A percentile compares a stretch with the other conserved stretches of the same genome.
Evolutionary conservation across 805 yeast species (phyloP).

Genomic region (Sugiyamaella americana): DNA sequence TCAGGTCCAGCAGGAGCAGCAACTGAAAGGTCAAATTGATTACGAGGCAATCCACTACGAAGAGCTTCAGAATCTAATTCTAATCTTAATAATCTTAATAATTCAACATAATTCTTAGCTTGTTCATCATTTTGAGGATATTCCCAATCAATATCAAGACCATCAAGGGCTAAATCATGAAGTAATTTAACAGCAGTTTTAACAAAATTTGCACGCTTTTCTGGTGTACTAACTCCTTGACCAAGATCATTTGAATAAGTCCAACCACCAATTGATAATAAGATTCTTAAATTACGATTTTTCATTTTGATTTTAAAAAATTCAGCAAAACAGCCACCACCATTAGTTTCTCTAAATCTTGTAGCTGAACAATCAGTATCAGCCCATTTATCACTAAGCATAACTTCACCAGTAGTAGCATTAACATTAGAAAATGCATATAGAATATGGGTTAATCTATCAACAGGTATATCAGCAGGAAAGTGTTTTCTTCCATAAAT

Average conservation of each 20-base stretch:
- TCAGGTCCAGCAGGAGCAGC: slow-evolving; percentile 70
- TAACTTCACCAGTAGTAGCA: slow-evolving; percentile 45
- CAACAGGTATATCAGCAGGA: slow-evolving; percentile 57
- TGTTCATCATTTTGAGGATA: slow-evolving; percentile 54
- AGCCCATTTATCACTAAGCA: slow-evolving; percentile 58
- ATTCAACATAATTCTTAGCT: slow-evolving; percentile 38
- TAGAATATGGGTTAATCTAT: slow-evolving; percentile 56
- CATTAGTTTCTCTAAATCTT: slow-evolving; percentile 17
- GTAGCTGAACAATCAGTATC: slow-evolving; percentile 37
- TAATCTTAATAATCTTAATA: slow-evolving; percentile 39
- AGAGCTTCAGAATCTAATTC: slow-evolving; percentile 39
- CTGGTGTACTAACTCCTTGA: slow-evolving; percentile 35
- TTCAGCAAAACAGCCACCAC: slow-evolving; percentile 46
- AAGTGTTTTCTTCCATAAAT: slow-evolving; percentile 54
- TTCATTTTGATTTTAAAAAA: slow-evolving; percentile 42
- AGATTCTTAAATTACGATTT: slow-evolving; percentile 43
- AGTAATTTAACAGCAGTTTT: slow-evolving; percentile 43
- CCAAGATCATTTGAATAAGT: slow-evolving; percentile 47
- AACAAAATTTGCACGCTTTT: slow-evolving; percentile 43
- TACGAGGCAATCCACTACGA: slow-evolving; percentile 18
- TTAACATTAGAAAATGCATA: slow-evolving; percentile 72
- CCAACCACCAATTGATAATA: slow-evolving; percentile 86
- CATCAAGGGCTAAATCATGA: slow-evolving; percentile 65
- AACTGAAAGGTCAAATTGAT: slow-evolving; percentile 48
- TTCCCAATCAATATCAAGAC: slow-evolving; percentile 94